Percentiles rank a stretch among this genome's conserved stretches.
Evolutionary conservation across 352 stramenopile genomes (phyloP).

Genomic region (Pythium guiyangense): DNA sequence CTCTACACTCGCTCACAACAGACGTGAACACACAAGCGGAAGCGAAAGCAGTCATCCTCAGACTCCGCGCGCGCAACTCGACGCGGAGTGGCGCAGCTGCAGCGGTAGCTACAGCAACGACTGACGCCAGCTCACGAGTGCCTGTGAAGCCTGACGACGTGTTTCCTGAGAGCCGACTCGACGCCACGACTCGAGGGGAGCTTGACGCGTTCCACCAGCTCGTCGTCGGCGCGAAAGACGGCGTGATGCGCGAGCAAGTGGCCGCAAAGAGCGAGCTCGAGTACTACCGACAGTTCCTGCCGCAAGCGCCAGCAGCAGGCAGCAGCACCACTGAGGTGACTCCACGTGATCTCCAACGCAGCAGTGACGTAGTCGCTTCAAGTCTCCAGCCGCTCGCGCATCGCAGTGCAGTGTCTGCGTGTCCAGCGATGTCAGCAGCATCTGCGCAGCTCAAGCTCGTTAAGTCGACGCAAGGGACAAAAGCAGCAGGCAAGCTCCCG

Average conservation of each 20-base stretch:
- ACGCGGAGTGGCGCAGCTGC: conserved; percentile 1
- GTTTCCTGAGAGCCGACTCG: conserved; percentile 28
- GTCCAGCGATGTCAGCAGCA: not conserved
- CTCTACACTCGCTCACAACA: not conserved
- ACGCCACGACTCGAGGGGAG: conserved; percentile 30
- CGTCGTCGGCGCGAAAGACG: conserved; percentile 35
- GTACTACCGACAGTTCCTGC: conserved; percentile 53
- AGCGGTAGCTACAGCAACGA: not conserved
- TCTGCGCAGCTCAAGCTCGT: not conserved
- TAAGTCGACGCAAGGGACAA: not conserved
- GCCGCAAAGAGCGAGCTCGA: conserved; percentile 46
- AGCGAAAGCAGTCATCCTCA: conserved; percentile 32
- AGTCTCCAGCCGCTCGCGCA: too few species aligned
- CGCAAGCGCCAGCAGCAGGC: conserved; percentile 9
- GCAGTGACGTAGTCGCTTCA: not conserved
- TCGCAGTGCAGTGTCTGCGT: too few species aligned
- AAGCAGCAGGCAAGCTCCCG: conserved; percentile 2
- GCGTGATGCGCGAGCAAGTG: conserved; percentile 24
- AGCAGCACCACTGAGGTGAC: not conserved
- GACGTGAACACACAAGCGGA: conserved; percentile 24
- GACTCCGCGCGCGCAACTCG: conserved; percentile 21
- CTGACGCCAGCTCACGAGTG: not conserved
- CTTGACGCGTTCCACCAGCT: conserved; percentile 53
- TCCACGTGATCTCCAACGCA: not conserved
- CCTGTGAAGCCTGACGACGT: conserved; percentile 7